Conservation (phyloP, 495 filamentous ascomycete species). For the Hypomontagnella monticulosa region DNA sequence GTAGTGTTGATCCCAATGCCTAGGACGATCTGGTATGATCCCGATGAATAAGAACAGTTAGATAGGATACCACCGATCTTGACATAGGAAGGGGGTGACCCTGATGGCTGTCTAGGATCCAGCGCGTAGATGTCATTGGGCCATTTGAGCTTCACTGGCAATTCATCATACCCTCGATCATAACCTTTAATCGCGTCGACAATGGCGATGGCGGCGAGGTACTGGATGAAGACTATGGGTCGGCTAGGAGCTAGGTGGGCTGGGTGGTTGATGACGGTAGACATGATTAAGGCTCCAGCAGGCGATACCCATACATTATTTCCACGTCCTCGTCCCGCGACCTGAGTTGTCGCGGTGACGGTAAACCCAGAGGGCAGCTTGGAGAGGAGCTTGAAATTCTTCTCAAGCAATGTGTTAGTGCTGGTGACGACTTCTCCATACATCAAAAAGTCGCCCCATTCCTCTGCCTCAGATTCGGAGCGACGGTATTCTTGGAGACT, state of each 20-base stretch:
- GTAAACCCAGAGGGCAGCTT: conserved; percentile 85
- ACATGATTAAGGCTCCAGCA: conserved; percentile 85
- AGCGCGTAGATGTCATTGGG: conserved; percentile 94
- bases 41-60: conserved; percentile 81
- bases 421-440: conserved; percentile 95
- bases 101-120: conserved; percentile 69
- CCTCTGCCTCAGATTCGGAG: conserved; percentile 60
- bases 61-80: conserved; percentile 96
- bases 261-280: conserved; percentile 83
- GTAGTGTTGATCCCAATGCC: conserved; percentile 91
- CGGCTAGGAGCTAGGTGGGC: conserved; percentile 73
- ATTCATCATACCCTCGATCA: conserved; percentile 68
- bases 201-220: conserved; percentile 89
- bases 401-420: conserved; percentile 94
- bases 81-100: conserved; percentile 69
- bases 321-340: conserved; percentile 91
- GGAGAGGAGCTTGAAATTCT: conserved; percentile 81
- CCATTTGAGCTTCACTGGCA: conserved; percentile 94
- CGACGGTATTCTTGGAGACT: conserved; percentile 73
- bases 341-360: conserved; percentile 88
- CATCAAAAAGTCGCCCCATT: conserved; percentile 80
- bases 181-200: conserved; percentile 87
- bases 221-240: conserved; percentile 94
- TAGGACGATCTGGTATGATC: conserved; percentile 85
- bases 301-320: conserved; percentile 96